Evolutionary conservation across 441 rosid genomes (phyloP).

Genomic region (Gossypium gossypioides): DNA sequence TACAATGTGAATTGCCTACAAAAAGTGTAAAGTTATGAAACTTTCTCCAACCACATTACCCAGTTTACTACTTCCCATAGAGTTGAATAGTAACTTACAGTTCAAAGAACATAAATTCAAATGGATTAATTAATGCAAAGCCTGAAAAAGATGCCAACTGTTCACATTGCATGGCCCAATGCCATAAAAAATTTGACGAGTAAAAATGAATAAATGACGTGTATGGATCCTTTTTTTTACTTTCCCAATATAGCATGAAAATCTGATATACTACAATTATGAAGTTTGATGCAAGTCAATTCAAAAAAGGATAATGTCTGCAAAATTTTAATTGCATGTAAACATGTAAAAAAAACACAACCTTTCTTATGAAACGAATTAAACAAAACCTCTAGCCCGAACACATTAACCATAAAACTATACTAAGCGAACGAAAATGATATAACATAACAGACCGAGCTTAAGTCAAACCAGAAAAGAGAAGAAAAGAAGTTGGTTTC

Average conservation of each 20-base stretch:
- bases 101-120: slow-evolving; percentile 2
- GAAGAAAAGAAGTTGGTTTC: background rate
- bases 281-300: background rate
- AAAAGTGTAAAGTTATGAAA: background rate
- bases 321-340: background rate
- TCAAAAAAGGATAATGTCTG: background rate
- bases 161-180: background rate
- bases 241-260: background rate
- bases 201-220: background rate
- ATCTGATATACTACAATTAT: background rate
- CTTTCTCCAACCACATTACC: background rate
- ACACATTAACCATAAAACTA: background rate
- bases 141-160: background rate
- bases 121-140: background rate
- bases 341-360: background rate
- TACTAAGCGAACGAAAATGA: background rate
- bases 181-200: background rate
- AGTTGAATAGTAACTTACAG: background rate
- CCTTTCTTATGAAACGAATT: background rate
- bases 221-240: background rate
- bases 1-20: background rate
- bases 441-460: background rate
- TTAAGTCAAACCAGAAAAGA: background rate
- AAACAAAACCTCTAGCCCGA: background rate
- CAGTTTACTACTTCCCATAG: background rate